phyloP scores from a whole-genome alignment of 176 grass and related monocot species.

The Tillandsia leiboldiana region DNA sequence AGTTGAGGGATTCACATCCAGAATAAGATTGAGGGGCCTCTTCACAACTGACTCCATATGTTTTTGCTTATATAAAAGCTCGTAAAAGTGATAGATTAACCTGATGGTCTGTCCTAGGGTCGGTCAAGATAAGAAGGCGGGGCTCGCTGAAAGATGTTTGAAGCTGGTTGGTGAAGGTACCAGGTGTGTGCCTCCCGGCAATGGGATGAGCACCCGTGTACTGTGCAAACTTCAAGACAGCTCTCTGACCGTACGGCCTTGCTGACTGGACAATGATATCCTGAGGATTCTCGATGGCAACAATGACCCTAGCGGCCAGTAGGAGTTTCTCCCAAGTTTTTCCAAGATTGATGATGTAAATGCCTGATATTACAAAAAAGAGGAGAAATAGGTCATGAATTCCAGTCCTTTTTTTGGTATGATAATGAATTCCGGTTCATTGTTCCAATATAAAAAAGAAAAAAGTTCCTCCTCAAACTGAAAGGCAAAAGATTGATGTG shows the following conservation, averaged over 20 bases:
- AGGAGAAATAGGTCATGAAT: neutral
- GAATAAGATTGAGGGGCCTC: no score
- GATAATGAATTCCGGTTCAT: neutral
- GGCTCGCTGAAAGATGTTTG: slow-evolving; percentile 89
- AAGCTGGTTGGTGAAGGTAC: slow-evolving; percentile 91
- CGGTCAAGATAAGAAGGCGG: slow-evolving; percentile 77
- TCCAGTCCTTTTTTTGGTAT: neutral
- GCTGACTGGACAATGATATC: slow-evolving; percentile 94
- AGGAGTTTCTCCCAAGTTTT: slow-evolving; percentile 93
- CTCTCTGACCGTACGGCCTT: slow-evolving; percentile 83
- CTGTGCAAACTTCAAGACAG: slow-evolving; percentile 83
- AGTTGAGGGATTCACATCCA: no score
- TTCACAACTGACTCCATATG: no score
- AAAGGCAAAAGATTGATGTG: no score
- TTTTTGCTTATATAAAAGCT: neutral
- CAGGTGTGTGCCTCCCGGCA: slow-evolving; percentile 80
- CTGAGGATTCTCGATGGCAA: slow-evolving; percentile 82
- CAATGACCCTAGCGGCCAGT: slow-evolving; percentile 76
- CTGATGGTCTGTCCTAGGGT: slow-evolving; percentile 87
- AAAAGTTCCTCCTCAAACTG: no score
- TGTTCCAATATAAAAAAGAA: no score
- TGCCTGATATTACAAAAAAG: slow-evolving; percentile 27
- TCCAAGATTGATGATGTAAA: slow-evolving; percentile 82
- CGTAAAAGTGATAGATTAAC: slow-evolving; percentile 14
- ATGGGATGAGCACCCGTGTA: slow-evolving; percentile 82